phyloP scores from a whole-genome alignment of 1,284 basidiomycete species.

The Moesziomyces globuligerus region DNA sequence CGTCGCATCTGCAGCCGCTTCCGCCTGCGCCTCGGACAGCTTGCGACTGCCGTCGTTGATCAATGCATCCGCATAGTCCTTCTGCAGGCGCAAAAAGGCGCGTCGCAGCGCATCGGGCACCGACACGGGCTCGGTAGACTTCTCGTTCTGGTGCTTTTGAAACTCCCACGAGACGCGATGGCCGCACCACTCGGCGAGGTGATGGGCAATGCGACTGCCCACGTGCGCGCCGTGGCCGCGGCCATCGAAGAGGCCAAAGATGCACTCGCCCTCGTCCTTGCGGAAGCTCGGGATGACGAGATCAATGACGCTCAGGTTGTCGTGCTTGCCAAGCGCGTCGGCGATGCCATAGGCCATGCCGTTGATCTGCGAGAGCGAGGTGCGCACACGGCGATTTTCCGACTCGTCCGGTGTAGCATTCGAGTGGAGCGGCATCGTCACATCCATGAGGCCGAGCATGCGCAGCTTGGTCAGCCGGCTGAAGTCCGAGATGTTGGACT shows the following conservation, averaged over 20 bases:
- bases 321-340: constrained; percentile 80
- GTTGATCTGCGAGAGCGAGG: constrained; percentile 88
- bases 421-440: constrained; percentile 75
- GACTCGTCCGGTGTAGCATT: constrained; percentile 81
- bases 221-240: constrained; percentile 70
- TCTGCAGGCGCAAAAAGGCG: constrained; percentile 62
- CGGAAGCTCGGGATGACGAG: constrained; percentile 90
- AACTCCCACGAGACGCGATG: constrained; percentile 57
- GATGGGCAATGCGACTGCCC: constrained; percentile 73
- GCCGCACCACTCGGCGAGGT: constrained; percentile 58
- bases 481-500: constrained; percentile 79
- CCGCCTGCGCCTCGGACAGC: constrained; percentile 45
- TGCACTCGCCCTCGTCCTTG: constrained; percentile 80
- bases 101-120: constrained; percentile 60
- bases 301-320: constrained; percentile 84
- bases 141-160: constrained; percentile 38
- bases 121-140: constrained; percentile 29
- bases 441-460: constrained; percentile 95
- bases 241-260: constrained; percentile 91
- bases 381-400: constrained; percentile 89
- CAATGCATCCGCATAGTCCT: constrained; percentile 61
- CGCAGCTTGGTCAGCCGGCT: constrained; percentile 82
- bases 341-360: constrained; percentile 97
- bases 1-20: constrained; percentile 31
- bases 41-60: constrained; percentile 57